These are phyloP conservation scores for Chlamydomonas sphaeroides DNA, from an alignment of 139 green algal species.

Conservation along the genomic window DNA sequence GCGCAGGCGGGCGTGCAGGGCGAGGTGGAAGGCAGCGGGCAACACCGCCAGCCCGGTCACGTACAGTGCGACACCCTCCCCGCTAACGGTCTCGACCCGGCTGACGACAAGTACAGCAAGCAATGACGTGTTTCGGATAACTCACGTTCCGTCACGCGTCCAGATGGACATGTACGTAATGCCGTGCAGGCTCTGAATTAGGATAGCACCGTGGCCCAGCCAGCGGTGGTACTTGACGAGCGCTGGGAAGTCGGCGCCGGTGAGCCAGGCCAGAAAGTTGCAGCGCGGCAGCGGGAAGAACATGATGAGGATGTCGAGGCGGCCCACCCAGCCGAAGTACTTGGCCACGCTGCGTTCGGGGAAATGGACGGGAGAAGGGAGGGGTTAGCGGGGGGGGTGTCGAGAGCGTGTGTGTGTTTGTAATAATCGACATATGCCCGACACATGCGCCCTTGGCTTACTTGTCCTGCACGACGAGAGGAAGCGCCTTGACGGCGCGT, in stretches of 20 bases:
- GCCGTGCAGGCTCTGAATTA: constrained; percentile 12
- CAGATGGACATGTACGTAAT: constrained; percentile 23
- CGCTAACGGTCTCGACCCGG: no score
- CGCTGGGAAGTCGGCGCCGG: constrained; percentile 2
- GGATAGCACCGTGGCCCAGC: constrained; percentile 19
- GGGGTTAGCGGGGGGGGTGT: no score
- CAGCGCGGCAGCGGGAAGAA: constrained; percentile 37
- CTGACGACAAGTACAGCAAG: no score
- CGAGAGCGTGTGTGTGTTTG: no score
- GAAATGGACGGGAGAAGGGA: no score
- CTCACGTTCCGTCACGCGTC: constrained; percentile 3
- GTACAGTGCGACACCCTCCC: no score
- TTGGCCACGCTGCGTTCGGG: neutral
- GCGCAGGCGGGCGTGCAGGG: no score
- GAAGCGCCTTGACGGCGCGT: neutral
- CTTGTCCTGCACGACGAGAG: constrained; percentile 2
- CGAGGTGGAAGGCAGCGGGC: no score
- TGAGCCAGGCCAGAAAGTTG: constrained; percentile 34
- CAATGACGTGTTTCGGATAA: no score
- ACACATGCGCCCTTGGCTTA: neutral
- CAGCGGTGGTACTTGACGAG: constrained; percentile 33
- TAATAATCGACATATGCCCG: no score
- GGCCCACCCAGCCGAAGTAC: constrained; percentile 34
- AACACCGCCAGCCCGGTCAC: no score
- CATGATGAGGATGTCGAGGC: constrained; percentile 23